Evolutionary conservation across 2,329 filamentous ascomycete species (phyloP).

Genomic region (Fusarium tuaranense): DNA sequence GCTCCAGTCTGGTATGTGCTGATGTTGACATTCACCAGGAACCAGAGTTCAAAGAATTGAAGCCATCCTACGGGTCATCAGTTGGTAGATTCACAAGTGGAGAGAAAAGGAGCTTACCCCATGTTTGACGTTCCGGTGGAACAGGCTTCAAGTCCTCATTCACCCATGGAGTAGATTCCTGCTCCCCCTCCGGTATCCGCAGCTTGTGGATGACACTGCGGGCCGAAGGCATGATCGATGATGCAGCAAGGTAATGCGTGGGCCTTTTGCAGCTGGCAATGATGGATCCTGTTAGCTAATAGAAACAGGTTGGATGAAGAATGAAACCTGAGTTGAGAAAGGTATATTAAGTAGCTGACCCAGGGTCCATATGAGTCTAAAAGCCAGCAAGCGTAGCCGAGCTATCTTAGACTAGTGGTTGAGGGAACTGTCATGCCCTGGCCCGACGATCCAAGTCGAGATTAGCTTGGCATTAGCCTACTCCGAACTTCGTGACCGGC

Average conservation of each 20-base stretch:
- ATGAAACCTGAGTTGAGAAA: background rate
- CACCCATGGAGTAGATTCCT: conserved; percentile 3
- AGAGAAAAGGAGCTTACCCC: background rate
- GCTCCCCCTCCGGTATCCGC: background rate
- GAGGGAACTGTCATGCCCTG: background rate
- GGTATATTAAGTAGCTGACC: background rate
- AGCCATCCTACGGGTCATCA: background rate
- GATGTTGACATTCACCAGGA: background rate
- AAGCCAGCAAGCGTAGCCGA: background rate
- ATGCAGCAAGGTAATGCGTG: background rate
- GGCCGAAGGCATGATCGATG: background rate
- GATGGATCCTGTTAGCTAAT: background rate
- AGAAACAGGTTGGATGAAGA: background rate
- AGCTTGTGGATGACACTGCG: background rate
- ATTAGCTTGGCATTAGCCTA: background rate
- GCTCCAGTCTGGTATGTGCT: conserved; percentile 1
- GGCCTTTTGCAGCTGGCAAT: background rate
- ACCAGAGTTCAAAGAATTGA: background rate
- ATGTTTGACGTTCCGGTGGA: background rate
- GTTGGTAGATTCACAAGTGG: background rate
- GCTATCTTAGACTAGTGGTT: background rate
- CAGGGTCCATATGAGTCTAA: background rate
- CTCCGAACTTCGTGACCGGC: background rate
- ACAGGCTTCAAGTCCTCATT: conserved; percentile 3
- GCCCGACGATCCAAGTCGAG: background rate